Base-by-base conservation (phyloP, 805 yeast species). In the Spathaspora sp. region DNA sequence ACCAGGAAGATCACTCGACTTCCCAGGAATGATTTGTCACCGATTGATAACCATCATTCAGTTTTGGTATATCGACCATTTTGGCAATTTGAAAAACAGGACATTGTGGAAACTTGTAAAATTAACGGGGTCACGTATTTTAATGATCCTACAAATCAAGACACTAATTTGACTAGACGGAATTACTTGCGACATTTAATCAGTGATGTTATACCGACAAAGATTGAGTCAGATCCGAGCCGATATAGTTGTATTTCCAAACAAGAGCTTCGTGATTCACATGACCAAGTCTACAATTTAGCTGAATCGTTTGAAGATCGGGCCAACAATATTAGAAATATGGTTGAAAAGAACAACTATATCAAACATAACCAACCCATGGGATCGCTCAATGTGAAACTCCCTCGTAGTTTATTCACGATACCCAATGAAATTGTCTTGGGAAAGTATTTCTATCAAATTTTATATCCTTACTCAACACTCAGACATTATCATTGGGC, bases 141-240 rank as follows among this genome's bases (percentile, higher is more conserved):
- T 60, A 92, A 87, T 58, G 96, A 89, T 58, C 60, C 67, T 2
- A 82, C 93, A 0, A 89, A 89, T 56, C 59, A 60, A 2, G 83
- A 85, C 56, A 67, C 75, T 1, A 58, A 60, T 9, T 70, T 84
- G 44, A 87, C 93, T 0, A 58, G 68, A 38, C 70, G 96, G 47
- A 88, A 88, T 58, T 66, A 75, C 16, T 68, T 82, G 2, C 70
- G 94, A 39, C 65, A 67, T 56, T 66, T 68, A 55, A 51, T 53
- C 42, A 49, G 55, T 46, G 54, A 66, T 39, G 56, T 67, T 57
- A 56, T 60, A 45, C 64, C 77, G 50, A 5, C 44, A 20, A 44
- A 42, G 35, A 45, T 45, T 7, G 9, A 12, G 6, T 1, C 3
- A n/a, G 40, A 31, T 3, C 31, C 47, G 2, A 32, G 12, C 8